These are phyloP conservation scores for Tolypocladium ophioglossoides DNA, from an alignment of 2,329 filamentous ascomycete species.

Conservation along the genomic window DNA sequence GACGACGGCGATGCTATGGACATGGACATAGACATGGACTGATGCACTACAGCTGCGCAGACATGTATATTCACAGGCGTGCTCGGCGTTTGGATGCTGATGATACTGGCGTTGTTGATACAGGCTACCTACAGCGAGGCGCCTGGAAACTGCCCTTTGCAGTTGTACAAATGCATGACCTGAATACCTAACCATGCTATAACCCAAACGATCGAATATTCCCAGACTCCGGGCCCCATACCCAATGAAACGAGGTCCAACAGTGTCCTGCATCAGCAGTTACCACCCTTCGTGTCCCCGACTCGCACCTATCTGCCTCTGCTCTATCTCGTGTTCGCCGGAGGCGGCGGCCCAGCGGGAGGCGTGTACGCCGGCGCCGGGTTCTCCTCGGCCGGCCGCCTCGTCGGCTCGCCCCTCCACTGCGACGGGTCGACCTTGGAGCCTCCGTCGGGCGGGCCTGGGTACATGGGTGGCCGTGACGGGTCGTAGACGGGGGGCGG, in stretches of 20 bases:
- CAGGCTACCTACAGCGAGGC: neutral
- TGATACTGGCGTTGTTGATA: neutral
- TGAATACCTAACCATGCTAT: neutral
- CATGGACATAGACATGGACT: constrained; percentile 49
- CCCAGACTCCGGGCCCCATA: neutral
- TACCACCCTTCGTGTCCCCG: neutral
- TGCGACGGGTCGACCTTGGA: constrained; percentile 45
- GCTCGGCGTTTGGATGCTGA: neutral
- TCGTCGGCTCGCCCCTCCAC: constrained; percentile 17
- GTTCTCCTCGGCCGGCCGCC: constrained; percentile 13
- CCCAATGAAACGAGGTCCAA: neutral
- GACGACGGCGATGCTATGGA: constrained; percentile 55
- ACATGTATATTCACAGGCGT: neutral
- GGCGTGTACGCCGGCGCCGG: constrained; percentile 22
- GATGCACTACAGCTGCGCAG: constrained; percentile 4
- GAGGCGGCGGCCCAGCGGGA: constrained; percentile 39
- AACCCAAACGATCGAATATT: neutral
- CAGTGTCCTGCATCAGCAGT: neutral
- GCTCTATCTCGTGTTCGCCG: constrained; percentile 1
- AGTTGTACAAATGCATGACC: neutral
- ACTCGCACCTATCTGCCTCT: neutral
- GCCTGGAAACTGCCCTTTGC: neutral
- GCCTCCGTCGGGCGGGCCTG: constrained; percentile 32
- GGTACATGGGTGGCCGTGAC: constrained; percentile 45
- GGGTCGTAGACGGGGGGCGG: constrained; percentile 50